Evolutionary conservation across 192 early-diverging fungal species (phyloP), one percentile per base, ranked within the genome.

Genomic region (Dissophora ornata): DNA sequence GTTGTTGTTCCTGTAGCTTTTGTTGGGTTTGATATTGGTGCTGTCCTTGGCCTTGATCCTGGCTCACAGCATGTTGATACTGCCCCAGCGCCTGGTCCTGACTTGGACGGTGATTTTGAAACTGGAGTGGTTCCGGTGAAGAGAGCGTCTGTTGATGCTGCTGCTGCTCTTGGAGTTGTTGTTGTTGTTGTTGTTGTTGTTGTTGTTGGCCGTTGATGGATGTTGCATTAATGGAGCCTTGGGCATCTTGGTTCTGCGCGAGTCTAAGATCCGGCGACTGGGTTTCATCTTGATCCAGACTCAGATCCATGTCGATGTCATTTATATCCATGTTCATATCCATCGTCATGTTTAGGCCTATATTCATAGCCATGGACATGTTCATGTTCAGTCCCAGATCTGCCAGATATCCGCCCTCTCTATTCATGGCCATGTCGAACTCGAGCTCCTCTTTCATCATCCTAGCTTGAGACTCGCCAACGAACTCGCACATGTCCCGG

Each of bases 391-490:
- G 30, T 10, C 57, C 65, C 57, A 67, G 10, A 25, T 56, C 64
- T 16, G 52, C 42, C 26, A 77, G 19, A 30, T 54, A 61, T 13
- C 52, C 58, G 16, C 52, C 73, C 13, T 67, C 59, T 13, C 52
- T 30, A 12, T 58, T 74, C 49, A 74, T 44, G n/a, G 62, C 55
- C 70, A 65, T 53, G 11, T 67, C 64, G 34, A 50, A 62, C 8
- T 77, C 73, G 0, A 62, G 32, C 25, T 77, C 73, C 29, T 77
- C 73, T 46, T 77, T 77, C 45, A 77, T 34, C 47, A 77, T 36
- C 42, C 36, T 77, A 8, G 73, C 65, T 21, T 77, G 73, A 24
- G 73, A 67, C 40, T 77, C 64, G 15, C 73, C 73, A 3, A 77
- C 65, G 44, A 67, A 77, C 30, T 67, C 58, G 29, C 63, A 67